Evolutionary conservation across 225 moss, liverwort and hornwort genomes (phyloP).

Genomic region (Sphagnum tenellum): DNA sequence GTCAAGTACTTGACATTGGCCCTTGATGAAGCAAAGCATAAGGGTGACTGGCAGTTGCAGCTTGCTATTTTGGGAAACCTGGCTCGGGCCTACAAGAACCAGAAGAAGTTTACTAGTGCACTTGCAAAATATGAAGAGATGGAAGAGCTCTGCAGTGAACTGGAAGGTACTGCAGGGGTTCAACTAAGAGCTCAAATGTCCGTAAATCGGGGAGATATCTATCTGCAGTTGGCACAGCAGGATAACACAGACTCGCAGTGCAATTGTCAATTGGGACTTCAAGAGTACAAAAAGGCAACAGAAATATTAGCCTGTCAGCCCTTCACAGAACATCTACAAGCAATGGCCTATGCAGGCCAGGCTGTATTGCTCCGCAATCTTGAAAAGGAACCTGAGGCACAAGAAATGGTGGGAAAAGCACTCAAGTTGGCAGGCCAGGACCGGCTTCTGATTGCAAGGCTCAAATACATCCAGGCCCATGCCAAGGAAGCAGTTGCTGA

Average conservation of each 20-base stretch:
- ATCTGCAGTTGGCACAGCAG: not conserved
- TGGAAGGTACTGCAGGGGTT: not conserved
- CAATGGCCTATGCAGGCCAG: constrained; percentile 2
- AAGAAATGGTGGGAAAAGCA: constrained; percentile 4
- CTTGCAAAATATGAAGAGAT: not conserved
- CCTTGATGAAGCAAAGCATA: not conserved
- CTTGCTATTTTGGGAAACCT: not conserved
- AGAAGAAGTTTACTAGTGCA: not conserved
- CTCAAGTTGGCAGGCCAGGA: not conserved
- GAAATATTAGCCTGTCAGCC: not conserved
- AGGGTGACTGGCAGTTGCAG: not conserved
- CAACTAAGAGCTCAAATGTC: not conserved
- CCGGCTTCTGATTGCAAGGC: not conserved
- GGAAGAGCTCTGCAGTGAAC: not conserved
- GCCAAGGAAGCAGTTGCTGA: not conserved
- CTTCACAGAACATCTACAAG: constrained; percentile 1
- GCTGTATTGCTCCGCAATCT: not conserved
- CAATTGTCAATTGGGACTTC: not conserved
- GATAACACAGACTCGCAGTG: not conserved
- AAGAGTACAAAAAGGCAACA: not conserved
- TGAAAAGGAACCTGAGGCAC: constrained; percentile 3
- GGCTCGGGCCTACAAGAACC: not conserved
- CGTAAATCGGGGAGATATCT: not conserved
- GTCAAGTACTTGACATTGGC: not conserved
- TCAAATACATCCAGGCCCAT: not conserved